phyloP scores from a whole-genome alignment of 1,284 basidiomycete species.

The Tilletia caries region DNA sequence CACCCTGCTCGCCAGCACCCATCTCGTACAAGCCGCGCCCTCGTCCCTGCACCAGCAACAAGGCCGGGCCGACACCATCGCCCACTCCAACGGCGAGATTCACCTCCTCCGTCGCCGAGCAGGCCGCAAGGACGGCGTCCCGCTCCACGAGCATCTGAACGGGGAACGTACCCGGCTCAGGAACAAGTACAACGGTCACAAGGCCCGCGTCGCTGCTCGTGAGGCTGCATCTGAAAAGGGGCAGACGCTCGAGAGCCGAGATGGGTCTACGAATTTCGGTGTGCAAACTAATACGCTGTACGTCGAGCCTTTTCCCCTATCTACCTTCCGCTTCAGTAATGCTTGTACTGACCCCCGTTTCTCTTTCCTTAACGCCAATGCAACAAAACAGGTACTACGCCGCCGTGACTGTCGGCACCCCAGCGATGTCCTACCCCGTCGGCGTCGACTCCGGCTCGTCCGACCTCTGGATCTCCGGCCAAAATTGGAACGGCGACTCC shows the following conservation, averaged over 20 bases:
- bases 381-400: constrained; percentile 15
- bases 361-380: too few species aligned
- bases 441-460: constrained; percentile 10
- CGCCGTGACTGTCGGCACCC: constrained; percentile 14
- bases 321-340: too few species aligned
- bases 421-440: constrained; percentile 4
- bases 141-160: constrained; percentile 4
- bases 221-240: too few species aligned
- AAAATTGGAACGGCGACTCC: not conserved
- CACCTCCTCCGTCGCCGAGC: not conserved
- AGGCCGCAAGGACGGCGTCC: not conserved
- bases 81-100: not conserved
- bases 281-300: not conserved
- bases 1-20: too few species aligned
- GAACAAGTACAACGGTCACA: not conserved
- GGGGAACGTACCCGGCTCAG: not conserved
- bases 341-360: too few species aligned
- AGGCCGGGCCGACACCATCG: too few species aligned
- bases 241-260: not conserved
- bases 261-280: not conserved
- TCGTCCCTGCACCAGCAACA: too few species aligned
- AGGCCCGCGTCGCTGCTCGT: not conserved
- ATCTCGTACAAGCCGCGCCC: too few species aligned
- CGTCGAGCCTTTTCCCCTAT: too few species aligned
- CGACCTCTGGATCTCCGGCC: constrained; percentile 11